A percentile compares a stretch with the other conserved stretches of the same genome.
Evolutionary conservation across 1,284 basidiomycete genomes (phyloP).

Genomic region (Vanrija humicola): DNA sequence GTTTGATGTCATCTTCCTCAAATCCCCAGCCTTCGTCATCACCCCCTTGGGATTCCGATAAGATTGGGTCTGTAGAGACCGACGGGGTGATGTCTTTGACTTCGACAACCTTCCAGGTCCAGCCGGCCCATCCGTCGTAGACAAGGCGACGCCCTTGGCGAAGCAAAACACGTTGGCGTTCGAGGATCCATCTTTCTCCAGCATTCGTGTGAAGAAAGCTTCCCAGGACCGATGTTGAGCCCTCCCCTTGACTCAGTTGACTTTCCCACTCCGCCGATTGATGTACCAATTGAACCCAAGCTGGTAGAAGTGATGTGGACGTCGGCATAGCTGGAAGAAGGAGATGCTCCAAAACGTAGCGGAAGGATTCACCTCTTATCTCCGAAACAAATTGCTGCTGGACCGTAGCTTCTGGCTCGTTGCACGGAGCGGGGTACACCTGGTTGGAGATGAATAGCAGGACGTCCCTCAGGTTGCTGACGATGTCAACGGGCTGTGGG

Average conservation of each 20-base stretch:
- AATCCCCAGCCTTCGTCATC: constrained; percentile 31
- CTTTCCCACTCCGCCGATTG: constrained; percentile 63
- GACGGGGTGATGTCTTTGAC: no score
- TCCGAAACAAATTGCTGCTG: constrained; percentile 20
- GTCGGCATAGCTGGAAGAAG: constrained; percentile 65
- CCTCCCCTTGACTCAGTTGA: constrained; percentile 33
- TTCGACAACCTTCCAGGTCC: neutral
- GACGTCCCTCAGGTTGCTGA: constrained; percentile 16
- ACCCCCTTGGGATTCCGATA: neutral
- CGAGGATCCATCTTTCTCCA: constrained; percentile 40
- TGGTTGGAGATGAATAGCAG: constrained; percentile 17
- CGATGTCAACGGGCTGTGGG: constrained; percentile 2
- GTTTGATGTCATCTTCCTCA: constrained; percentile 11
- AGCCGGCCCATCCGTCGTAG: neutral
- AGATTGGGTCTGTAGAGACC: neutral
- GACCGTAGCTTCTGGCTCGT: neutral
- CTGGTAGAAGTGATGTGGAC: constrained; percentile 57
- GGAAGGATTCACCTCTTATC: constrained; percentile 14
- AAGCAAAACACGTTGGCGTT: constrained; percentile 8
- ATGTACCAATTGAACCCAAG: constrained; percentile 59
- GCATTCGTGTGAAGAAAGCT: constrained; percentile 52
- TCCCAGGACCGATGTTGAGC: constrained; percentile 6
- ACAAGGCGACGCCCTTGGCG: neutral
- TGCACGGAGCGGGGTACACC: constrained; percentile 8
- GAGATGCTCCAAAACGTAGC: constrained; percentile 59